A percentile compares a stretch with the other conserved stretches of the same genome.
Evolutionary conservation across 768 basidiomycete genomes (phyloP).

Genomic region (Asterophora parasitica): DNA sequence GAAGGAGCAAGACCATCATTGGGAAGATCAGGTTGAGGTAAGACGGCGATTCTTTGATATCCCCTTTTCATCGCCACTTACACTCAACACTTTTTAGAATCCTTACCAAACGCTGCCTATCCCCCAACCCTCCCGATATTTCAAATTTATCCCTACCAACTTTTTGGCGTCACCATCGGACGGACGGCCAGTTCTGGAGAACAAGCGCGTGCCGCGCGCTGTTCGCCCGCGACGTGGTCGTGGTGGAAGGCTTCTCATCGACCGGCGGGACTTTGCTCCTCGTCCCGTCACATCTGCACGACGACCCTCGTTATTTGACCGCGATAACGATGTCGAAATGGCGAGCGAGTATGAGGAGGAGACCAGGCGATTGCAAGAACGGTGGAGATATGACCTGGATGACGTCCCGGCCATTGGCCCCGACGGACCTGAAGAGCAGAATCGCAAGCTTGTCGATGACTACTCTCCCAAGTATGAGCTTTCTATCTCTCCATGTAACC

Average conservation of each 20-base stretch:
- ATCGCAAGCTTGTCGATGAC: conserved; percentile 64
- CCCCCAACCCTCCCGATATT: conserved; percentile 57
- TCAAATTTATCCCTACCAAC: conserved; percentile 51
- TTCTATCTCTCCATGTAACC: background rate
- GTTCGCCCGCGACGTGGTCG: conserved; percentile 78
- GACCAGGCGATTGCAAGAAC: conserved; percentile 38
- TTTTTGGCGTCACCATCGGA: conserved; percentile 27
- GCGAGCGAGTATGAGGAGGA: conserved; percentile 29
- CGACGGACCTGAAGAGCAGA: conserved; percentile 60
- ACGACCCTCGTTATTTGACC: conserved; percentile 25
- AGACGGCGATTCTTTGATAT: conserved; percentile 16
- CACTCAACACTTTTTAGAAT: conserved; percentile 35
- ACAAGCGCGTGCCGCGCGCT: conserved; percentile 27
- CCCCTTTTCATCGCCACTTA: background rate
- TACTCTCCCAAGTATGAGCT: conserved; percentile 34
- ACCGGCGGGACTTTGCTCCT: conserved; percentile 51
- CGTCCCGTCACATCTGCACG: conserved; percentile 18
- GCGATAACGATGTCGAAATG: conserved; percentile 23
- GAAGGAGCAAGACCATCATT: conserved; percentile 70
- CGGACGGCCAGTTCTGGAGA: conserved; percentile 17
- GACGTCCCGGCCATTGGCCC: conserved; percentile 51
- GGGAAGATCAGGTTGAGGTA: conserved; percentile 87
- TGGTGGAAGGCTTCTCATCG: conserved; percentile 71
- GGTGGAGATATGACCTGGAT: conserved; percentile 67
- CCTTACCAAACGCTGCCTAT: conserved; percentile 62